A percentile compares a stretch with the other conserved stretches of the same genome.
Conservation (phyloP, 495 filamentous ascomycete species). For the Penicillium fimorum region DNA sequence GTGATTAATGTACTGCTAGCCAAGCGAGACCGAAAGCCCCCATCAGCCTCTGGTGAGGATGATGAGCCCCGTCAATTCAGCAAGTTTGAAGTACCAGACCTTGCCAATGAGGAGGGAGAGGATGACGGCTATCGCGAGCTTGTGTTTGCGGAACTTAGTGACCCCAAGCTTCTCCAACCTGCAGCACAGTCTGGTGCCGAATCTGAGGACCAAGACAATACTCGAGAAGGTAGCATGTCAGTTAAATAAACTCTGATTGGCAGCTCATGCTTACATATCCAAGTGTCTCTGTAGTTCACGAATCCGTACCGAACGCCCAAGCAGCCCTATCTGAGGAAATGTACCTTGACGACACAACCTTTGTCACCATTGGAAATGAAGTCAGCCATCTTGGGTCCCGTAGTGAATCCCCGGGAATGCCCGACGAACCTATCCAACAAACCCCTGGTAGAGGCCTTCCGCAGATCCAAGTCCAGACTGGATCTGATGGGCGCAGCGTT, state of each 20-base stretch:
- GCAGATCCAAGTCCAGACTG: constrained; percentile 10
- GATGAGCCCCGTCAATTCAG: constrained; percentile 59
- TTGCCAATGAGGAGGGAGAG: constrained; percentile 51
- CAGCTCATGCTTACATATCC: constrained; percentile 34
- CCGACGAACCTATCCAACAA: constrained; percentile 14
- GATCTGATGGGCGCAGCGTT: constrained; percentile 17
- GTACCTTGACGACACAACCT: constrained; percentile 29
- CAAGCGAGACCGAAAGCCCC: constrained; percentile 59
- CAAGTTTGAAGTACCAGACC: constrained; percentile 66
- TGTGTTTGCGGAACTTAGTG: constrained; percentile 56
- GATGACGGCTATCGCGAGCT: constrained; percentile 55
- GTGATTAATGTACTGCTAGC: constrained; percentile 63
- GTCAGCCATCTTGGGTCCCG: constrained; percentile 13
- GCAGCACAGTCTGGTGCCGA: constrained; percentile 15
- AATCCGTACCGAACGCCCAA: constrained; percentile 24
- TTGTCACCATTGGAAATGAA: constrained; percentile 22
- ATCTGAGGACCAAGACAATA: constrained; percentile 19
- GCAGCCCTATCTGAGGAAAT: constrained; percentile 13
- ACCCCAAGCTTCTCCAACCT: constrained; percentile 58
- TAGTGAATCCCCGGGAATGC: constrained; percentile 14
- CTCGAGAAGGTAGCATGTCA: constrained; percentile 41
- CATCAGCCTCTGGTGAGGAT: constrained; percentile 45
- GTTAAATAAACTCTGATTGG: constrained; percentile 38
- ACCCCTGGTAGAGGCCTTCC: constrained; percentile 11
- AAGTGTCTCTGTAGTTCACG: constrained; percentile 37